phyloP scores from a whole-genome alignment of 2,329 filamentous ascomycete genomes.

The Phoma herbarum region DNA sequence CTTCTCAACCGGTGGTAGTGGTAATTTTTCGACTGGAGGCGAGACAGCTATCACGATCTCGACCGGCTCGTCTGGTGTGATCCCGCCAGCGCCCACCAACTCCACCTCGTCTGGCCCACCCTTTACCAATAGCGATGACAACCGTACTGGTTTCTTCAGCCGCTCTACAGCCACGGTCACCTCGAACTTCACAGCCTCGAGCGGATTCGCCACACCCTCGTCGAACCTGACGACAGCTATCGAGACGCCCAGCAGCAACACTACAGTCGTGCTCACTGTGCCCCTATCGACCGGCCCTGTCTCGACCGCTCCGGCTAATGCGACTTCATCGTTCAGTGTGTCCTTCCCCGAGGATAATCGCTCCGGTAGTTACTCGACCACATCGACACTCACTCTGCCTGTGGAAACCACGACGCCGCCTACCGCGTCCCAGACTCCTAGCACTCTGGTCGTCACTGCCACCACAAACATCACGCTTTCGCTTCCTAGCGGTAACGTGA shows the following conservation, averaged over 20 bases:
- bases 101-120: background rate
- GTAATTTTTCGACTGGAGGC: conserved; percentile 18
- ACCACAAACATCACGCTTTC: conserved; percentile 17
- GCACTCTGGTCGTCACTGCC: conserved; percentile 9
- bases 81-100: conserved; percentile 11
- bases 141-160: background rate
- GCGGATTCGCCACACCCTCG: conserved; percentile 14
- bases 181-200: conserved; percentile 18
- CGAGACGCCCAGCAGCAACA: conserved; percentile 7
- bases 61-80: conserved; percentile 2
- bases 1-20: conserved; percentile 14
- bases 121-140: background rate
- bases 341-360: conserved; percentile 7
- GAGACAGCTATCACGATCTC: conserved; percentile 9
- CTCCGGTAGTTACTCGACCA: conserved; percentile 6
- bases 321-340: background rate
- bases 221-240: conserved; percentile 1
- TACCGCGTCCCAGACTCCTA: conserved; percentile 9
- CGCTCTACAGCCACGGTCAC: conserved; percentile 6
- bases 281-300: conserved; percentile 8
- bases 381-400: conserved; percentile 5
- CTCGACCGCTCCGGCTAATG: conserved; percentile 2
- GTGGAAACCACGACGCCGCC: conserved; percentile 7
- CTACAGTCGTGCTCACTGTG: conserved; percentile 4
- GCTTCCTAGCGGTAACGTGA: conserved; percentile 15